Evolutionary conservation across 164 flowering plant species (phyloP), one percentile per base, ranked within the genome.

Genomic region (Vitis rotundifolia): DNA sequence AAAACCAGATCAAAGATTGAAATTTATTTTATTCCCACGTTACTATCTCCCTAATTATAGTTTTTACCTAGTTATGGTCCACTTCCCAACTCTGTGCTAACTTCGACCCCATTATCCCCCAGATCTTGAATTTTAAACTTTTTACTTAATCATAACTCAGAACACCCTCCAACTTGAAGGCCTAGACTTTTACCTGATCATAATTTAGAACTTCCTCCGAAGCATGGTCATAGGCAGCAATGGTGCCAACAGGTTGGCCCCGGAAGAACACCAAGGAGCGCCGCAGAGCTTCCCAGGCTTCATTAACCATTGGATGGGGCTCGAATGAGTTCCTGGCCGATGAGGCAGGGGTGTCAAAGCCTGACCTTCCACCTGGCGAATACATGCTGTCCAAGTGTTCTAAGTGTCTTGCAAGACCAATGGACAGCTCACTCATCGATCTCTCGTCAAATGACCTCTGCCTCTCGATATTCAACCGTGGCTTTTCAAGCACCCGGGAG

Each of bases 271-370:
- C 93, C 61, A 87, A 55, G n/a, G 89, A 89, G 5, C 85, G 69
- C 63, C 90, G 73, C 29, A 89, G 76, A 13, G 93, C 84, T 11
- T 83, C 93, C 93, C 93, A 89, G 0, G 93, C 93, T 51, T 89
- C 93, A 54, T 81, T 76, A 8, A 89, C 86, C 74, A 87, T 79
- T 0, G 93, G 90, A 49, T 87, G 87, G 2, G 87, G 76, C 79
- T 87, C 90, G 29, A 78, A 79, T 5, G 78, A 76, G 71, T 64
- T 77, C 44, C 79, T 66, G 47, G 81, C 69, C 7, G 82, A 79
- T 18, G 87, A 86, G 9, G 76, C 76, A 3, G 88, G 90, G 52
- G 88, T 85, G 64, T 81, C 76, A n/a, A 79, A 70, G 1, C 80
- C 83, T 2, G 88, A 83, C 74, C 86, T 68, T 31, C 76, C 73